phyloP scores from a whole-genome alignment of 2,329 filamentous ascomycete genomes.

The Exserohilum rostratum region DNA sequence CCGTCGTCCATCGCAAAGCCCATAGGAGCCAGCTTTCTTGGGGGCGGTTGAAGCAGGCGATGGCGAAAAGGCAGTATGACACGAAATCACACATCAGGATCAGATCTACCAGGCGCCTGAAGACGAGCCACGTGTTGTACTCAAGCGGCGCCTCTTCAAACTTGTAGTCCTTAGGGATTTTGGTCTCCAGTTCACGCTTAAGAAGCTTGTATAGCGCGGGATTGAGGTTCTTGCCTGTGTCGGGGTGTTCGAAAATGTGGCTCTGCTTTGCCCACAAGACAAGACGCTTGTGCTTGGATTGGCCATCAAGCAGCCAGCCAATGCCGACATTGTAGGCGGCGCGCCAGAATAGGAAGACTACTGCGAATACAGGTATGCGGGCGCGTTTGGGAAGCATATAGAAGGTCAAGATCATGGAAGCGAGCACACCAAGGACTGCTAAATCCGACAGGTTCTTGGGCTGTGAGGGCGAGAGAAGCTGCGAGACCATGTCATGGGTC shows the following conservation, averaged over 20 bases:
- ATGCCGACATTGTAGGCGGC: conserved; percentile 93
- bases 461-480: conserved; percentile 90
- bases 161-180: conserved; percentile 90
- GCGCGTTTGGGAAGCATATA: conserved; percentile 72
- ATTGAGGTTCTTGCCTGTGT: conserved; percentile 79
- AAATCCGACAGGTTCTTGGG: conserved; percentile 93
- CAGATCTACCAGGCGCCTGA: conserved; percentile 91
- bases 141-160: conserved; percentile 93
- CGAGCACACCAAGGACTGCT: conserved; percentile 78
- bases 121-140: conserved; percentile 99
- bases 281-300: conserved; percentile 86
- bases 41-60: conserved; percentile 81
- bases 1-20: conserved; percentile 75
- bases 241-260: conserved; percentile 83
- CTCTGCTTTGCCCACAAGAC: conserved; percentile 86
- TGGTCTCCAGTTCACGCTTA: conserved; percentile 89
- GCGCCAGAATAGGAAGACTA: conserved; percentile 90
- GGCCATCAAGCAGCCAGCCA: conserved; percentile 83
- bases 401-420: conserved; percentile 73
- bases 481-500: conserved; percentile 98
- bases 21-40: conserved; percentile 75
- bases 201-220: conserved; percentile 83
- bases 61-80: conserved; percentile 94
- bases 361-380: conserved; percentile 78
- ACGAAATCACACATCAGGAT: conserved; percentile 99